Base-by-base conservation (phyloP, 768 basidiomycete species). In the Boletellus ananiceps region DNA sequence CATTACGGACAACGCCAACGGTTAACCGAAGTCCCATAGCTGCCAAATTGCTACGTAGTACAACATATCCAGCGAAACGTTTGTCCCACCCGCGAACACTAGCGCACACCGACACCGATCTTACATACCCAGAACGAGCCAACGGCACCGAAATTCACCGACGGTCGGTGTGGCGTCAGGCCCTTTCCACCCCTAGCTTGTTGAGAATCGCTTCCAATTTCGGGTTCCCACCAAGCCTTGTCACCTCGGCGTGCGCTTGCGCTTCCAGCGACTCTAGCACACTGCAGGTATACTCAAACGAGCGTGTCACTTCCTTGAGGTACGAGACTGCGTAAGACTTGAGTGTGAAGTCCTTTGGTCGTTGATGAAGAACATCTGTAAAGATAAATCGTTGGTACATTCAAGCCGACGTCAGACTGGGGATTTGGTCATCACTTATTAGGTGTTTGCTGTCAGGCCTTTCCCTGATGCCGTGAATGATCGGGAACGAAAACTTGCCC, bases 401-500 rank as follows among this genome's bases (percentile, higher is more conserved):
- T 49, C 44, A 42, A 40, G 27, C 31, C 29, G 18, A 43, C 16
- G 29, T 35, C 8, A 41, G 42, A 50, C 21, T 36, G 8, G 25
- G 21, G 6, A 16, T 8, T 21, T 43, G n/a, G 44, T 72, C 86
- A 53, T 57, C 29, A 94, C 93, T 94, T 46, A 96, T 74, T 31
- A 98, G 77, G 66, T 86, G 86, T 31, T 82, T 77, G 67, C 91
- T 92, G 0, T 83, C 77, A 11, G 72, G 75, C 62, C 93, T 82
- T 7, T 88, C 79, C 27, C 87, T 83, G 40, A 97, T 84, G 16
- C 88, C 84, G 65, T 97, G 95, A 1, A 98, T 84, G 29, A 97
- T 77, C 0, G 93, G 94, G 70, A 98, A 98, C 4, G 91, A 94
- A 73, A 98, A 98, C 67, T 98, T 98, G 7, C 95, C 95, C 70